These are phyloP conservation scores for Talaromyces wortmannii DNA, from an alignment of 495 filamentous ascomycete genomes.

Conservation along the genomic window DNA sequence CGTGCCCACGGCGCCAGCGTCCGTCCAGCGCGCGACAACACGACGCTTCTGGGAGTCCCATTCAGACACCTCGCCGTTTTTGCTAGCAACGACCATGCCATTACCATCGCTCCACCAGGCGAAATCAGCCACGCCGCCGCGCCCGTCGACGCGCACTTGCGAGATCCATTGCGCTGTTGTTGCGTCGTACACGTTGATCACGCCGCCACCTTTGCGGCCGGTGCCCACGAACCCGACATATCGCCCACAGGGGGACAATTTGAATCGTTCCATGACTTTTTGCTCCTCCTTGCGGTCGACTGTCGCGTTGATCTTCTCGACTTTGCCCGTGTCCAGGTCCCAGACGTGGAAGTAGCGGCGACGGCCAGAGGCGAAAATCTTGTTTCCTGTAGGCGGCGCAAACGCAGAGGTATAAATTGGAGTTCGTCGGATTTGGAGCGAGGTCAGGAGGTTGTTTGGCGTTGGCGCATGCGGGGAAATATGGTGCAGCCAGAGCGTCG, in stretches of 20 bases:
- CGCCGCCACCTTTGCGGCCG: constrained; percentile 73
- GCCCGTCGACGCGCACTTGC: constrained; percentile 74
- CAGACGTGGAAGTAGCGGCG: constrained; percentile 91
- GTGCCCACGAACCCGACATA: constrained; percentile 77
- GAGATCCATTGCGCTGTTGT: constrained; percentile 83
- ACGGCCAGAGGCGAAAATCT: constrained; percentile 76
- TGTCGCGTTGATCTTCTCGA: constrained; percentile 77
- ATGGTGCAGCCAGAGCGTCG: constrained; percentile 82
- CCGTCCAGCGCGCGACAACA: constrained; percentile 75
- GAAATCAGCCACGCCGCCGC: constrained; percentile 79
- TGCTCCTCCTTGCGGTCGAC: constrained; percentile 69
- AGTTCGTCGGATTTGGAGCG: constrained; percentile 75
- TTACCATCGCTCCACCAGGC: constrained; percentile 85
- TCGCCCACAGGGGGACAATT: constrained; percentile 74
- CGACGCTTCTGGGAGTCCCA: constrained; percentile 60
- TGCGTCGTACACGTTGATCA: constrained; percentile 78
- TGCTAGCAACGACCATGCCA: constrained; percentile 68
- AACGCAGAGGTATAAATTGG: constrained; percentile 78
- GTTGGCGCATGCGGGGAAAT: constrained; percentile 67
- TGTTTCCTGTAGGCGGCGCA: constrained; percentile 37
- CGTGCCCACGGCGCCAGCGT: constrained; percentile 83
- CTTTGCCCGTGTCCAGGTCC: constrained; percentile 71
- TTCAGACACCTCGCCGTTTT: constrained; percentile 89
- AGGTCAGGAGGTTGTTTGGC: constrained; percentile 82
- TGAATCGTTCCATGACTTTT: constrained; percentile 83